Evolutionary conservation across 305 asterid genomes (phyloP), one percentile per base, ranked within the genome.

Genomic region (Solanum hybrid): DNA sequence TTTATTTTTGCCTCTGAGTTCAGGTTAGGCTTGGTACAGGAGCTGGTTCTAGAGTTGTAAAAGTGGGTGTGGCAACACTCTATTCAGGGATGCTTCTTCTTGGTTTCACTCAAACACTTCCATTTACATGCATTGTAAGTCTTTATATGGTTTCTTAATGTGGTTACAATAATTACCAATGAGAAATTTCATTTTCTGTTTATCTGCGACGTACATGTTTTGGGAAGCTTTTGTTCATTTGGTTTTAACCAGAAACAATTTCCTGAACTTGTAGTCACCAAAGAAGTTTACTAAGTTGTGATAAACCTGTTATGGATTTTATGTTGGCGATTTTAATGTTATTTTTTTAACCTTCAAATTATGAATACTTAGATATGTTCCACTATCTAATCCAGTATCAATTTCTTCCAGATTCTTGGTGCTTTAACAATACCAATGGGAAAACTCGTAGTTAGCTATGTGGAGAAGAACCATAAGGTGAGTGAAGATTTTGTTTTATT

Each of bases 11-110:
- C 8, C 26, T 86, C 73, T 60, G 37, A 89, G 88, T 92, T 88
- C 93, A 96, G 99, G 98, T 96, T 69, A 94, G 96, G 92, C 95
- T 97, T 17, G 99, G 99, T 87, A 93, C 95, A 4, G 91, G 90
- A 94, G 89, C 92, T 64, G 98, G 98, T 86, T 91, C 98, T 13
- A 91, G 93, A 84, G 94, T 94, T 17, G 97, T 96, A 88, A 94
- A 94, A 93, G 88, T 91, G 76, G 94, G 94, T 6, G 93, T 97
- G 35, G 75, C 89, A 60, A 35, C 91, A 6, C 93, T 97, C 42
- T 97, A 95, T 91, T 93, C 92, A 10, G 92, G 92, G 91, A 88
- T 93, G 71, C 90, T 96, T 89, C 75, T 93, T 90, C 93, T 96
- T 3, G 98, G 99, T 86, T 91, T 96, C 7, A 89, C 89, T 88